Evolutionary conservation across 2,329 filamentous ascomycete species (phyloP).

Genomic region (Pseudocercospora ulei): DNA sequence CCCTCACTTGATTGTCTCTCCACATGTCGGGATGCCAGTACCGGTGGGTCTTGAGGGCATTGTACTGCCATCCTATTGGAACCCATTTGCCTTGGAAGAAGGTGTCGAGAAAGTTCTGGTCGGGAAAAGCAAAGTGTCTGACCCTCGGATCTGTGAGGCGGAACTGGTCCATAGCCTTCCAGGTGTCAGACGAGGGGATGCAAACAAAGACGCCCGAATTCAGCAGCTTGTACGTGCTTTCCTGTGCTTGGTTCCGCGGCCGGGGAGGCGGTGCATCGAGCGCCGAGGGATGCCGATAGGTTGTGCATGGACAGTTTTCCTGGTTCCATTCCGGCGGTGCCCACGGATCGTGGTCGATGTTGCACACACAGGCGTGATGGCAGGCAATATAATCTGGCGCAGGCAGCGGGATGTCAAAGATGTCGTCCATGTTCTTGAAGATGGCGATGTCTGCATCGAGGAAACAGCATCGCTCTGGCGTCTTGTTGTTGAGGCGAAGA

Average conservation of each 20-base stretch:
- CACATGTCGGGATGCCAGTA: conserved; percentile 47
- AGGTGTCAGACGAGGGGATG: conserved; percentile 36
- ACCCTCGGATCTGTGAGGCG: conserved; percentile 38
- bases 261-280: conserved; percentile 34
- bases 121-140: conserved; percentile 43
- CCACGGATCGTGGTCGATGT: conserved; percentile 45
- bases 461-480: conserved; percentile 40
- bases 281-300: conserved; percentile 34
- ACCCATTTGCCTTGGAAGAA: conserved; percentile 42
- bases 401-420: conserved; percentile 40
- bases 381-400: conserved; percentile 39
- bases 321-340: conserved; percentile 42
- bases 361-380: conserved; percentile 47
- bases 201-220: conserved; percentile 48
- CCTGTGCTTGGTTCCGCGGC: conserved; percentile 29
- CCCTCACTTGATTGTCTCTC: conserved; percentile 42
- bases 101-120: conserved; percentile 47
- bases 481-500: not conserved
- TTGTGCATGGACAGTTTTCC: conserved; percentile 44
- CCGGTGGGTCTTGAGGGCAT: conserved; percentile 47
- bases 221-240: conserved; percentile 37
- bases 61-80: conserved; percentile 43
- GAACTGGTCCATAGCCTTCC: conserved; percentile 36
- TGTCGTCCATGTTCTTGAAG: conserved; percentile 38
- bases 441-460: conserved; percentile 48